Evolutionary conservation across 1,139 yeast species (phyloP), one percentile per base, ranked within the genome.

Genomic region (Yamadazyma buinensis): DNA sequence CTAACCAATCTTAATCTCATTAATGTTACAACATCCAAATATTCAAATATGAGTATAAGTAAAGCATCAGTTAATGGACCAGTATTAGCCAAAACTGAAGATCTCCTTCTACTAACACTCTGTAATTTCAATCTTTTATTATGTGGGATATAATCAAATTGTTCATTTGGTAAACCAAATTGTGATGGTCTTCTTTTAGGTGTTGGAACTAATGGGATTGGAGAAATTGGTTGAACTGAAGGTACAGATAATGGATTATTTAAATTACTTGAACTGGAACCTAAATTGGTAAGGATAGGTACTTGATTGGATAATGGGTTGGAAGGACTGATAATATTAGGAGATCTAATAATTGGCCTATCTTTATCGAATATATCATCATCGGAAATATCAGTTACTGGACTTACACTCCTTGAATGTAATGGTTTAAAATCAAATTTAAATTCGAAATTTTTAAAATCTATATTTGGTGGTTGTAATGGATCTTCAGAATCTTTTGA

Each of bases 51-150:
- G 36, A 61, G 60, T 19, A 80, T 52, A 29, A 80, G 59, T 2
- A 80, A 52, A 11, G 73, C 59, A 49, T 81, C 88, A 0, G 85
- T 79, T 25, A 81, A 57, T 1, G 79, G 75, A 3, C 82, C 77
- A 15, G 71, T 54, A 39, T 52, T 66, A 14, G 72, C 66, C 35
- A 80, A 57, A 3, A 76, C 61, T 0, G 86, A 77, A 0, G 84
- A 75, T 35, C 80, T 61, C 35, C 84, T 60, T 37, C 83, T 62
- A 4, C 37, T 17, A 14, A 67, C 49, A 30, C 54, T 56, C 8
- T 68, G 64, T 29, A 78, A 51, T 42, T 77, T 59, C 34, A 71
- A 48, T 51, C 85, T 62, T 44, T 75, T 74, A 32, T 66, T 71
- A 40, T 71, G 77, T 1, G 78, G 72, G 46, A 77, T 60, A 49